Conservation (phyloP, 2,329 filamentous ascomycete genomes). For the Alternaria sp. region DNA sequence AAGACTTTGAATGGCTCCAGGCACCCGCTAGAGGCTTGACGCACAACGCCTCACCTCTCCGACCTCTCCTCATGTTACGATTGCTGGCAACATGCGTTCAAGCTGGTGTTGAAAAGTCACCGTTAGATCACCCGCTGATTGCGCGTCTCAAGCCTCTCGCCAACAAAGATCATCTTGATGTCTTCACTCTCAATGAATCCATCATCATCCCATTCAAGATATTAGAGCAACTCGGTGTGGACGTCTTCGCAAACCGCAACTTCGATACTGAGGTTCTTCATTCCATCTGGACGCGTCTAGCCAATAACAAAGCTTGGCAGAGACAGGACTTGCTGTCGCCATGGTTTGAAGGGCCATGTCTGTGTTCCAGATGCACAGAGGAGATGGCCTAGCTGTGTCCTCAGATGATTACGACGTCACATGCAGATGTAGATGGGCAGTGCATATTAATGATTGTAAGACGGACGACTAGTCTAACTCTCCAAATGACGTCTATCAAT, state of each 20-base stretch:
- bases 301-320: constrained; percentile 44
- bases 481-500: background rate
- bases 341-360: constrained; percentile 20
- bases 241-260: constrained; percentile 17
- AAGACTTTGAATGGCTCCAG: constrained; percentile 35
- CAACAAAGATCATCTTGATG: constrained; percentile 30
- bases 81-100: constrained; percentile 35
- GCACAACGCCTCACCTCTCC: constrained; percentile 25
- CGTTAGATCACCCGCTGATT: constrained; percentile 34
- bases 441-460: background rate
- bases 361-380: constrained; percentile 13
- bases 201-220: constrained; percentile 33
- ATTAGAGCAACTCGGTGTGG: constrained; percentile 35
- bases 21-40: constrained; percentile 13
- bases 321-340: constrained; percentile 16
- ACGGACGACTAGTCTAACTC: background rate
- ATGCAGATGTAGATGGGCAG: background rate
- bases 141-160: constrained; percentile 38
- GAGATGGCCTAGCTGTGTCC: background rate
- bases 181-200: constrained; percentile 39
- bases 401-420: background rate
- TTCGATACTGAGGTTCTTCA: constrained; percentile 43
- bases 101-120: constrained; percentile 22
- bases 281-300: constrained; percentile 37
- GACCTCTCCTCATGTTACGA: constrained; percentile 36